phyloP scores from a whole-genome alignment of 2,329 filamentous ascomycete genomes.

The Verticillium dahliae region DNA sequence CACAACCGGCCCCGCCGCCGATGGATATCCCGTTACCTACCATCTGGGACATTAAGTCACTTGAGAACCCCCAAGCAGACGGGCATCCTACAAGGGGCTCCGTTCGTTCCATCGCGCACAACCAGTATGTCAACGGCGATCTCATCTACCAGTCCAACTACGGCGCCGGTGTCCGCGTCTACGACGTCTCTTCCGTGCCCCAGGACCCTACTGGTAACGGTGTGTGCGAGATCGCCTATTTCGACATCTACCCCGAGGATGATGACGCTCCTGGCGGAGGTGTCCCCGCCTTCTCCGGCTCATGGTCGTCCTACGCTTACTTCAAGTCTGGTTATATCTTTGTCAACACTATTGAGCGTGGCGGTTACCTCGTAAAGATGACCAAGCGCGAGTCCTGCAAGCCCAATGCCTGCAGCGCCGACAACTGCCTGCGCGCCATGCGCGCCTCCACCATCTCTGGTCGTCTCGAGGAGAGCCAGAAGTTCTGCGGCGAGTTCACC shows the following conservation, averaged over 20 bases:
- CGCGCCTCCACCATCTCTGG: constrained; percentile 30
- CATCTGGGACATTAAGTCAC: constrained; percentile 35
- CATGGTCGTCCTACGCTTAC: constrained; percentile 6
- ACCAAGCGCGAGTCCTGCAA: constrained; percentile 1
- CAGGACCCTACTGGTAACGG: constrained; percentile 25
- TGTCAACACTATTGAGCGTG: constrained; percentile 10
- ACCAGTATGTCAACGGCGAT: constrained; percentile 32
- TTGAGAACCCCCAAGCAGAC: constrained; percentile 32
- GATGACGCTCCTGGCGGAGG: constrained; percentile 9
- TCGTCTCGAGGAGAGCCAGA: constrained; percentile 28
- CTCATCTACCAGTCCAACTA: constrained; percentile 37
- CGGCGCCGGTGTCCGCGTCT: constrained; percentile 27
- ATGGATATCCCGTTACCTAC: constrained; percentile 35
- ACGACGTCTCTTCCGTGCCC: constrained; percentile 20
- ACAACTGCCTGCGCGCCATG: constrained; percentile 40
- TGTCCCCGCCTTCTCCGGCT: constrained; percentile 1
- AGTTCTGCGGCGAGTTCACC: constrained; percentile 11
- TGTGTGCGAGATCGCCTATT: constrained; percentile 34
- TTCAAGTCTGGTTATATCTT: constrained; percentile 8
- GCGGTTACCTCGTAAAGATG: constrained; percentile 6
- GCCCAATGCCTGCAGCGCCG: constrained; percentile 22
- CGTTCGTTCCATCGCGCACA: constrained; percentile 19
- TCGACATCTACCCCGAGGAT: constrained; percentile 33
- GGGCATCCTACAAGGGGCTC: constrained; percentile 27
- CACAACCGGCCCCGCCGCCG: constrained; percentile 24